These are phyloP conservation scores for Neolentinus lepideus DNA, from an alignment of 1,284 basidiomycete genomes.

Conservation along the genomic window DNA sequence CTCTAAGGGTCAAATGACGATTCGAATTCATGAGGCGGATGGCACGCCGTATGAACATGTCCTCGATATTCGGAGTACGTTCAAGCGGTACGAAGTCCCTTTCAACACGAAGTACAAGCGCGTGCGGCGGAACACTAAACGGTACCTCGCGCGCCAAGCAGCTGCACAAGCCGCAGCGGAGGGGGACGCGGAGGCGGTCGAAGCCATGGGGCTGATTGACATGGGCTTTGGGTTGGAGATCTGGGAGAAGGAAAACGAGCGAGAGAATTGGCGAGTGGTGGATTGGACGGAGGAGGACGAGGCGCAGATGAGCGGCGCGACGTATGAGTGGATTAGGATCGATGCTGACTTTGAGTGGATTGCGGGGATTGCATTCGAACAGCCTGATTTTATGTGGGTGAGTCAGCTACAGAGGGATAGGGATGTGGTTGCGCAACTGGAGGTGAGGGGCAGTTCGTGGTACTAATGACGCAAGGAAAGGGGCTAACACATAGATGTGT, in stretches of 20 bases:
- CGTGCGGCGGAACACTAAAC: conserved; percentile 89
- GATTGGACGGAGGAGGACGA: conserved; percentile 99
- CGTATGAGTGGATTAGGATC: conserved; percentile 99
- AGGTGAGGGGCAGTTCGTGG: conserved; percentile 47
- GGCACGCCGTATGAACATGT: conserved; percentile 99
- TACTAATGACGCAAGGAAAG: conserved; percentile 1
- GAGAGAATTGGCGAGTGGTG: conserved; percentile 91
- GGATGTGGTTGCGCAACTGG: conserved; percentile 96
- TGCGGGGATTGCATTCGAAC: conserved; percentile 85
- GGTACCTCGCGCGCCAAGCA: conserved; percentile 89
- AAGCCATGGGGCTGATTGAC: conserved; percentile 92
- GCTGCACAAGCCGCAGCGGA: conserved; percentile 91
- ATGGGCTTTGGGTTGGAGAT: conserved; percentile 94
- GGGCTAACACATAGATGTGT: conserved; percentile 2
- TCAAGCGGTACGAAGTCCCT: conserved; percentile 93
- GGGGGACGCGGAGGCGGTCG: conserved; percentile 84
- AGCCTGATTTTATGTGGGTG: conserved; percentile 99
- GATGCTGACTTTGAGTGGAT: conserved; percentile 99
- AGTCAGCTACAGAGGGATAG: conserved; percentile 93
- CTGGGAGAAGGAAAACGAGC: conserved; percentile 93
- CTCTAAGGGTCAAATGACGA: conserved; percentile 88
- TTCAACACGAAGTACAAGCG: conserved; percentile 99
- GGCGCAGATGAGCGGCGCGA: conserved; percentile 86
- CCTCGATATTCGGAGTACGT: conserved; percentile 80
- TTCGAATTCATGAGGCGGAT: conserved; percentile 98